These are phyloP conservation scores for Calocybe gangraenosa DNA, from an alignment of 768 basidiomycete species.

Conservation along the genomic window DNA sequence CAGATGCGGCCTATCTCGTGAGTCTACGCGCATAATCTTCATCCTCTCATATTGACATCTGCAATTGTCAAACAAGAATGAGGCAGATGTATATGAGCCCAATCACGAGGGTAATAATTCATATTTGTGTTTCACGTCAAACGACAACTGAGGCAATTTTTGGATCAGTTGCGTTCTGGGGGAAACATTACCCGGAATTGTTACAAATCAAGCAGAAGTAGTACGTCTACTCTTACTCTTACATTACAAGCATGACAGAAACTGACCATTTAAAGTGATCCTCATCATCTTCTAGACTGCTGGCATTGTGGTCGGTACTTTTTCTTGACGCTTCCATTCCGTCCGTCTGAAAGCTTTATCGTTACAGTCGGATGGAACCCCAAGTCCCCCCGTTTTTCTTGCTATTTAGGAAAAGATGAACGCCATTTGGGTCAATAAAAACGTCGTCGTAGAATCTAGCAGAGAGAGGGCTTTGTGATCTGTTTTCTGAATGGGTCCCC, in stretches of 20 bases:
- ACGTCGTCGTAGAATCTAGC: too few relatives aligned
- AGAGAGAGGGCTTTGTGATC: too few relatives aligned
- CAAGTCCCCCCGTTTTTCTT: slow-evolving; percentile 26
- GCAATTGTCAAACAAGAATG: slow-evolving; percentile 30
- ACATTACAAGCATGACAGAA: neutral
- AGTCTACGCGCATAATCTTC: too few relatives aligned
- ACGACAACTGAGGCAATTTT: neutral
- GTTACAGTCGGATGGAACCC: slow-evolving; percentile 32
- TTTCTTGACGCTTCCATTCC: neutral
- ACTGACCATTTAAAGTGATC: slow-evolving; percentile 32
- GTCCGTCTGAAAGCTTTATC: neutral
- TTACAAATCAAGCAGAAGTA: slow-evolving; percentile 42
- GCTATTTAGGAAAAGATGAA: slow-evolving; percentile 27
- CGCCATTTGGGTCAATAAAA: too few relatives aligned
- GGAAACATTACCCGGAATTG: slow-evolving; percentile 35
- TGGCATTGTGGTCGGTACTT: slow-evolving; percentile 44
- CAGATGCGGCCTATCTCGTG: slow-evolving; percentile 42
- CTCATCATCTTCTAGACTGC: slow-evolving; percentile 42
- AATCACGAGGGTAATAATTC: slow-evolving; percentile 32
- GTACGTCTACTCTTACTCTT: slow-evolving; percentile 24
- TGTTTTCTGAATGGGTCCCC: too few relatives aligned
- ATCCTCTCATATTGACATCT: neutral
- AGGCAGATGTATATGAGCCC: slow-evolving; percentile 45
- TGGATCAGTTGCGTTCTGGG: slow-evolving; percentile 38
- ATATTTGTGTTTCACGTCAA: neutral